Evolutionary conservation across 2,329 filamentous ascomycete species (phyloP).

Genomic region (Aspergillus fumigatus): DNA sequence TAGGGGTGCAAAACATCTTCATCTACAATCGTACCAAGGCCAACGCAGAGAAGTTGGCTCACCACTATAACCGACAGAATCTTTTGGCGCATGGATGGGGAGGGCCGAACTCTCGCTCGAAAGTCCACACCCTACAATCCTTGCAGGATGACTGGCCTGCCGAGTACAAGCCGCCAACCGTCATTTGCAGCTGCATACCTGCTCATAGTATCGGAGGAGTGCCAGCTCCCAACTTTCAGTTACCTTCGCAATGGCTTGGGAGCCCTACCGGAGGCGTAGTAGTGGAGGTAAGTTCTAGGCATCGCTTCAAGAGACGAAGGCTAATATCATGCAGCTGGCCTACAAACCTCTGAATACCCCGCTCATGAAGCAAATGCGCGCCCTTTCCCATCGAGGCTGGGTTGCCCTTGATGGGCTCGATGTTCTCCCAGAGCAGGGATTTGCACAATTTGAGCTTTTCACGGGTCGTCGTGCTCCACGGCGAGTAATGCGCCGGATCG

Average conservation of each 20-base stretch:
- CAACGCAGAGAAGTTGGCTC: slow-evolving; percentile 32
- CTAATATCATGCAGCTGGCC: slow-evolving; percentile 24
- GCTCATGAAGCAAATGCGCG: slow-evolving; percentile 34
- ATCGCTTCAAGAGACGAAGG: neutral
- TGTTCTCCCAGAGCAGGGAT: slow-evolving; percentile 37
- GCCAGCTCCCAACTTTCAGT: slow-evolving; percentile 30
- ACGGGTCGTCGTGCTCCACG: slow-evolving; percentile 37
- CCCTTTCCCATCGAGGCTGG: slow-evolving; percentile 34
- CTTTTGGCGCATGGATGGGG: slow-evolving; percentile 15
- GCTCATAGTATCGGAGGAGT: slow-evolving; percentile 34
- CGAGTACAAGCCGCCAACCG: slow-evolving; percentile 33
- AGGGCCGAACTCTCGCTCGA: slow-evolving; percentile 15
- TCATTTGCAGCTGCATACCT: slow-evolving; percentile 36
- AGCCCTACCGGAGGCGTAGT: slow-evolving; percentile 38
- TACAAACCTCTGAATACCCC: slow-evolving; percentile 39
- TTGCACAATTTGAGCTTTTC: slow-evolving; percentile 38
- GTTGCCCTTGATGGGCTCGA: slow-evolving; percentile 38
- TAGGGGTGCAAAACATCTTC: slow-evolving; percentile 36
- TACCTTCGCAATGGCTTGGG: slow-evolving; percentile 35
- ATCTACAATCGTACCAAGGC: slow-evolving; percentile 34
- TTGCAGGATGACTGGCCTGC: slow-evolving; percentile 30
- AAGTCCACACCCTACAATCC: slow-evolving; percentile 26
- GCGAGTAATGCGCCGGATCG: slow-evolving; percentile 34
- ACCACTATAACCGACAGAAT: slow-evolving; percentile 34
- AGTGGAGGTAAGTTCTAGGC: slow-evolving; percentile 31